Evolutionary conservation across 768 basidiomycete species (phyloP).

Genomic region (Phylloporus sp.): DNA sequence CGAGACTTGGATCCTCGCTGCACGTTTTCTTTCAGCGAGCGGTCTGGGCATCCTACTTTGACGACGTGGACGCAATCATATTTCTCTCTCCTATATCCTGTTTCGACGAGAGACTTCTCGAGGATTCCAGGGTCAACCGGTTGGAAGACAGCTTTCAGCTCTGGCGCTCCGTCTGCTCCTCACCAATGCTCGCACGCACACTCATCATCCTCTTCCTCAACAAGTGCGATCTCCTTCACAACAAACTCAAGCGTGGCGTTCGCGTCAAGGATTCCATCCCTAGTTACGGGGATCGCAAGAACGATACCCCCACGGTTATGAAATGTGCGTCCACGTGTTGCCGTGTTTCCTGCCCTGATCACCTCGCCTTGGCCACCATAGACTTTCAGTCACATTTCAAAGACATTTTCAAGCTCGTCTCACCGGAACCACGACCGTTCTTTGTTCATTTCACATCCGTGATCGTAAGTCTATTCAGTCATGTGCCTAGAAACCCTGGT

Average conservation of each 20-base stretch:
- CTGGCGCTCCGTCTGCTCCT: slow-evolving; percentile 72
- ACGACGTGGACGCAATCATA: slow-evolving; percentile 80
- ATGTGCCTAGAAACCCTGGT: slow-evolving; percentile 5
- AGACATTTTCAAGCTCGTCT: slow-evolving; percentile 61
- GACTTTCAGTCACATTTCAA: slow-evolving; percentile 82
- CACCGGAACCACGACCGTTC: slow-evolving; percentile 63
- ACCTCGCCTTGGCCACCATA: slow-evolving; percentile 24
- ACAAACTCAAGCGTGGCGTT: slow-evolving; percentile 66
- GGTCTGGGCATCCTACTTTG: slow-evolving; percentile 80
- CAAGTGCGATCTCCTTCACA: slow-evolving; percentile 69
- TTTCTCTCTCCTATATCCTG: slow-evolving; percentile 73
- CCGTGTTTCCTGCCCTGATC: slow-evolving; percentile 6
- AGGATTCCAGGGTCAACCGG: slow-evolving; percentile 66
- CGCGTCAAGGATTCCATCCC: slow-evolving; percentile 66
- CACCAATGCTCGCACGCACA: slow-evolving; percentile 57
- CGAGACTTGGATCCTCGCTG: slow-evolving; percentile 1
- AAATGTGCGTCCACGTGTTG: slow-evolving; percentile 48
- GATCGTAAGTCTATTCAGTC: slow-evolving; percentile 48
- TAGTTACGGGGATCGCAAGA: slow-evolving; percentile 69
- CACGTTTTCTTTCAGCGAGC: slow-evolving; percentile 44
- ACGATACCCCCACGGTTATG: slow-evolving; percentile 64
- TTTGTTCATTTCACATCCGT: slow-evolving; percentile 75
- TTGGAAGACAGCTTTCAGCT: slow-evolving; percentile 74
- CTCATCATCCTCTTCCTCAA: slow-evolving; percentile 56
- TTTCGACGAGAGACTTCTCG: slow-evolving; percentile 76